Base-by-base conservation (phyloP, 1,139 yeast species). In the Nakaseomyces delphensis region DNA sequence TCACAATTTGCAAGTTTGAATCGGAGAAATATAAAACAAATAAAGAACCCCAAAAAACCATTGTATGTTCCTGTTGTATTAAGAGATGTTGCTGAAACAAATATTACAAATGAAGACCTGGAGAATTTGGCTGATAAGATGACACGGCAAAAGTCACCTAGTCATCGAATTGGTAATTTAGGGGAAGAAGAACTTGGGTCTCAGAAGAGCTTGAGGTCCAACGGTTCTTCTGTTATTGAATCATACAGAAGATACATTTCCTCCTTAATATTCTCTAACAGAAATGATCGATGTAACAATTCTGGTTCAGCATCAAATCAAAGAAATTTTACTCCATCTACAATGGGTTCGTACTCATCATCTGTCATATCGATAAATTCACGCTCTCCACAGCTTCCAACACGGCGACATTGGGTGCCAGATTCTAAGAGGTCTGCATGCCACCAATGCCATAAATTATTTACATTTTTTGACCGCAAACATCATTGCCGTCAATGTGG, bases 401-500 rank as follows among this genome's bases (percentile, higher is more conserved):
- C 83, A 0, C 67, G 76, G 42, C 68, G 66, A 32, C 96, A 87
- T 60, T 87, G 96, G 96, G 68, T 78, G 39, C 78, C 84, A 32
- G 95, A 87, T 60, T 73, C 73, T 38, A 60, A 73, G 13, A 76
- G 84, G 23, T 64, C 68, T 38, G 69, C 74, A 40, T 87, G 96
- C 60, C 72, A 74, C n/a, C 71, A 73, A n/a, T 87, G 96, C 64
- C 67, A 70, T 45, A 73, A 73, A 62, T 60, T 73, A 44, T 76
- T 83, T 62, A 77, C 83, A 40, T 78, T 83, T 56, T 76, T 85
- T 62, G 95, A 87, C 54, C 74, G 97, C 49, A 77, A 93, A 46
- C 97, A 89, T 59, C 97, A 89, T 64, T 89, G 97, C 60, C 74
- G 97, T 41, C 81, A 84, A 57, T 89, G 97, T 66, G 97, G 97